Evolutionary conservation across 345 rosid genomes (phyloP).

Genomic region (Ailanthus altissimus): DNA sequence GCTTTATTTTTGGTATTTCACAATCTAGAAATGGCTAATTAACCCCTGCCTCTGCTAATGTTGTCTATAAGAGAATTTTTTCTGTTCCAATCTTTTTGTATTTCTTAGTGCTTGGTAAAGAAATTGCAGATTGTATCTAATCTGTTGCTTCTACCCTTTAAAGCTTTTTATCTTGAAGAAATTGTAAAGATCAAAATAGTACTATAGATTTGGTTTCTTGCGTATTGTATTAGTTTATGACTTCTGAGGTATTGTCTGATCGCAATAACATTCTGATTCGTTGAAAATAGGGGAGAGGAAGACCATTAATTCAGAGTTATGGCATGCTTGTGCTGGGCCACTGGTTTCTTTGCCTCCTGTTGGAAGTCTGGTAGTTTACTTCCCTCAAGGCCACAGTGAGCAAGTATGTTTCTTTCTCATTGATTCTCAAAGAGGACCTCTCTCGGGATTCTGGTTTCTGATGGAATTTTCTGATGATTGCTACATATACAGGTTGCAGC

Average conservation of each 20-base stretch:
- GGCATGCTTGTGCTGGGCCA: constrained; percentile 99
- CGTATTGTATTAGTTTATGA: neutral
- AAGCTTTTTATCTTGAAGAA: neutral
- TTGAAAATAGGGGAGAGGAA: constrained; percentile 75
- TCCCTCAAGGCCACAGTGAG: constrained; percentile 98
- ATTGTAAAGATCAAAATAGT: neutral
- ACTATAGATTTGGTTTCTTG: neutral
- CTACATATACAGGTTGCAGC: constrained; percentile 62
- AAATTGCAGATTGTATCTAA: neutral
- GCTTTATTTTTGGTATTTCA: neutral
- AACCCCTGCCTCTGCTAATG: neutral
- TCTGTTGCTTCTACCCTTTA: neutral
- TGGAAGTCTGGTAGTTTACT: constrained; percentile 94
- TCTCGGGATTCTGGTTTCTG: constrained; percentile 20
- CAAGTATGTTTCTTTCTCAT: constrained; percentile 51
- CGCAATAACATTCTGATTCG: constrained; percentile 24
- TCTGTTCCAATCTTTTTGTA: neutral
- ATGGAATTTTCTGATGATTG: constrained; percentile 16
- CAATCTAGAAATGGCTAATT: neutral
- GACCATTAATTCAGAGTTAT: constrained; percentile 77
- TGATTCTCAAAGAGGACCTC: constrained; percentile 13
- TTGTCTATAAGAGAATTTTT: neutral
- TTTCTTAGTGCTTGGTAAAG: neutral
- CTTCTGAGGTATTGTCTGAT: constrained; percentile 18
- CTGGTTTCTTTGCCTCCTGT: constrained; percentile 89